Percentiles rank a stretch among this genome's conserved stretches.
Evolutionary conservation across 1,284 basidiomycete genomes (phyloP).

Genomic region (Agaricales sp.): DNA sequence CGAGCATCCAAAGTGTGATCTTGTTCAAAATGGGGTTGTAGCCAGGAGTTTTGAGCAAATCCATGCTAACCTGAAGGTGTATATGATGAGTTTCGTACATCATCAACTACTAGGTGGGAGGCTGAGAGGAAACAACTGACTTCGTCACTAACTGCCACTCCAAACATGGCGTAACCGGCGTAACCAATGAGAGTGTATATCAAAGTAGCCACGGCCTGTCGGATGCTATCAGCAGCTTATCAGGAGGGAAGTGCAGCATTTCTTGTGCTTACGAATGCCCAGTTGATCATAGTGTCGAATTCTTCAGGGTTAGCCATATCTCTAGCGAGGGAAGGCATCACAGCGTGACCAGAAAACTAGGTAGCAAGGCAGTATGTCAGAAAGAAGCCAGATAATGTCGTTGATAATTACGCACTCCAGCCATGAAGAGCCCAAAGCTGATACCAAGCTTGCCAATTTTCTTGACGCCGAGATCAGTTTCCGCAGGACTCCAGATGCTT

Average conservation of each 20-base stretch:
- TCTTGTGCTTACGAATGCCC: conserved; percentile 62
- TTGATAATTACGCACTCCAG: conserved; percentile 65
- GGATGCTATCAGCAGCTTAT: conserved; percentile 6
- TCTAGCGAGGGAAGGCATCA: conserved; percentile 81
- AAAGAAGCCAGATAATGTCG: not conserved
- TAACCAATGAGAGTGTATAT: conserved; percentile 78
- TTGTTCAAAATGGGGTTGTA: conserved; percentile 72
- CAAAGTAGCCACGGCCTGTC: conserved; percentile 63
- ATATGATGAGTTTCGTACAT: conserved; percentile 3
- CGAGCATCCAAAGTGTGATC: conserved; percentile 82
- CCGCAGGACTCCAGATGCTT: conserved; percentile 67
- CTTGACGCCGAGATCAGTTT: conserved; percentile 56
- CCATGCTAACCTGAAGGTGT: conserved; percentile 64
- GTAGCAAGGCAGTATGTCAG: conserved; percentile 4
- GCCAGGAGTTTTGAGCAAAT: conserved; percentile 68
- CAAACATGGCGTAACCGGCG: conserved; percentile 91
- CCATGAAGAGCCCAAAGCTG: conserved; percentile 88
- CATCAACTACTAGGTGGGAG: conserved; percentile 1
- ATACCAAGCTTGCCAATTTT: conserved; percentile 54
- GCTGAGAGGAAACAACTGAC: conserved; percentile 27
- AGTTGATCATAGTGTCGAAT: conserved; percentile 79
- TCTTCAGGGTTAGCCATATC: conserved; percentile 84
- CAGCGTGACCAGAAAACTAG: conserved; percentile 87
- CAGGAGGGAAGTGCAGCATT: not conserved
- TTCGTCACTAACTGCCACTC: conserved; percentile 73